Base-by-base conservation (phyloP, 352 stramenopile genomes). In the Halophytophthora polymorphica region DNA sequence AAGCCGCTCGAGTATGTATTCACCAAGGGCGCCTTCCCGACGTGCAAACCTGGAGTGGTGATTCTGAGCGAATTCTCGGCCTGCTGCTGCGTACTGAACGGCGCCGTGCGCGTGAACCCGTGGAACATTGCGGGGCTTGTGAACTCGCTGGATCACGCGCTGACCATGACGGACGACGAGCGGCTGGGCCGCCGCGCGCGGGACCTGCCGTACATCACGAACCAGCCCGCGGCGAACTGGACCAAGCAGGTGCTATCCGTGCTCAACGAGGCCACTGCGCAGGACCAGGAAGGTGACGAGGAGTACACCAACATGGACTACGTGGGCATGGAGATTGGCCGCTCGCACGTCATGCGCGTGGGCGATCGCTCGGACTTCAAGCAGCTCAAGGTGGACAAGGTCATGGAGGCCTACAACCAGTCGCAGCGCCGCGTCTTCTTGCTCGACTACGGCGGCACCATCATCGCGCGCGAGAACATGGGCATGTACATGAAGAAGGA, bases 11-110 rank as follows among this genome's bases (percentile, higher is more conserved):
- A 99, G 71, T 98, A 94, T 61, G 90, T 97, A 33, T 97, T 90
- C 64, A 73, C 83, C 17, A 91, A 95, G 51, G 71, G 74, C 48
- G 64, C 79, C 37, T 62, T 45, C 17, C 53, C 82, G 57, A 69
- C 73, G 45, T 67, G 66, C 58, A 67, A 69, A 6, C 83, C 96
- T 7, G 97, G 97, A 19, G 96, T 99, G 8, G 93, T 99, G 0
- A 95, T 99, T 42, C 51, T 97, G 22, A 98, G 90, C 18, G 97
- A 99, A 60, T 99, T 99, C 66, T 98, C 90, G 6, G 95, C 95
- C 1, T 97, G 96, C 37, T 96, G 87, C 50, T 97, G 87, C 33
- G 93, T 99, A 23, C 65, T 99, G 31, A 99, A 98, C 68, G 96
- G 96, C 38, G 93, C 92, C 13, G 59, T 99, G 25, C 86, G 93